Base-by-base conservation (phyloP, 805 yeast genomes). In the Clavispora santaluciae region DNA sequence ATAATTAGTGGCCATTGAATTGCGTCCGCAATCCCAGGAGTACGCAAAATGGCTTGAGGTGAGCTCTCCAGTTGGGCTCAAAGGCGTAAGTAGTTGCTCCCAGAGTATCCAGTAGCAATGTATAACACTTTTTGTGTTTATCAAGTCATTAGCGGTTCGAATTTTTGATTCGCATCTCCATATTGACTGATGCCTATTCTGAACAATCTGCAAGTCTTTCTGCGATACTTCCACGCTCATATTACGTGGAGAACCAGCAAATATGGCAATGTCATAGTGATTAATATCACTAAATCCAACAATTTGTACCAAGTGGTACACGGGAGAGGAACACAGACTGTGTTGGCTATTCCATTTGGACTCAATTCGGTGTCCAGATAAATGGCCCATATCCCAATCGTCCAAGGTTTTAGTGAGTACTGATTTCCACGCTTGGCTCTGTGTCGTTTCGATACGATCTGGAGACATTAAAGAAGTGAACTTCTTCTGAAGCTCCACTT, bases 231-330 rank as follows among this genome's bases (percentile, higher is more conserved):
- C 54, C 5, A 69, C 73, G 44, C 71, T 66, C 26, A 64, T 58
- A 52, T 89, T 75, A 63, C 83, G 78, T 1, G 93, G 93, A 6
- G 88, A 85, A 1, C 96, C 96, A 2, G 90, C 82, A 58, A 70
- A 82, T 5, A 85, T 81, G 40, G 84, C 84, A 42, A 85, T 78
- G 59, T 87, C 95, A 59, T 84, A 81, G 47, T 85, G 87, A 41
- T 85, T 81, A 22, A 83, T 73, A 38, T 86, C 77, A 56, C 86
- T 47, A 46, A 67, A 55, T 1, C 71, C 74, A 34, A 80, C 75
- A 12, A 85, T 77, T 54, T 84, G 90, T 1, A 86, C 79, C 64
- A 84, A 69, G 55, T 86, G 90, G 59, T 79, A 83, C 39, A 81
- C 76, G 0, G 87, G 81, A 43, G 78, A 73, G 45, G 78, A 78